These are phyloP conservation scores for Paramecium caudatum DNA, from an alignment of 73 alveolate genomes.

Conservation along the genomic window DNA sequence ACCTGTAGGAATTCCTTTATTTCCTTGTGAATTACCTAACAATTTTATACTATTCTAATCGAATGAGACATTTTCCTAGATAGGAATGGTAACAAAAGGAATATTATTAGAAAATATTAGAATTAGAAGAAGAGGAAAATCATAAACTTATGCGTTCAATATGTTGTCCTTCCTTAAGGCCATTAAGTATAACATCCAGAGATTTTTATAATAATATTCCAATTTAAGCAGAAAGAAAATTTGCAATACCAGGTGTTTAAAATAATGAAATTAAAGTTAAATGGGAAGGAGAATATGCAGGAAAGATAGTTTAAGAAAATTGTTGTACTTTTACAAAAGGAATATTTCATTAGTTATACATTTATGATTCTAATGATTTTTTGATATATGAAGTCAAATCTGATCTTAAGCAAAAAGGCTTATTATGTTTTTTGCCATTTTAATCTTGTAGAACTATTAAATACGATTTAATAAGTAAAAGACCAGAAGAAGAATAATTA, in stretches of 20 bases:
- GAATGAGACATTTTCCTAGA: constrained; percentile 1
- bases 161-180: constrained; percentile 51
- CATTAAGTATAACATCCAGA: constrained; percentile 55
- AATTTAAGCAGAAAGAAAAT: constrained; percentile 50
- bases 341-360: constrained; percentile 21
- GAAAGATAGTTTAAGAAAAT: constrained; percentile 35
- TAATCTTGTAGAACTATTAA: constrained; percentile 11
- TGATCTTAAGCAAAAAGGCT: constrained; percentile 29
- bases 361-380: constrained; percentile 56
- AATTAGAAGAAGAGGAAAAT: constrained; percentile 52
- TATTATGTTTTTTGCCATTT: constrained; percentile 59
- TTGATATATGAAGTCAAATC: constrained; percentile 12
- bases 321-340: constrained; percentile 38
- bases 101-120: constrained; percentile 34
- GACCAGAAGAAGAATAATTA: constrained; percentile 64
- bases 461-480: neutral
- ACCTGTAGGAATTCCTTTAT: constrained; percentile 50
- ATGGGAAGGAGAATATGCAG: constrained; percentile 63
- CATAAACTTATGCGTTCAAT: constrained; percentile 4
- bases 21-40: constrained; percentile 60
- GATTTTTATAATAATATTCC: constrained; percentile 64
- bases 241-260: neutral
- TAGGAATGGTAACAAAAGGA: constrained; percentile 3
- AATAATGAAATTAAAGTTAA: constrained; percentile 30
- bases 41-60: constrained; percentile 51